These are phyloP conservation scores for Penicillium decumbens DNA, from an alignment of 2,329 filamentous ascomycete species.

Conservation along the genomic window DNA sequence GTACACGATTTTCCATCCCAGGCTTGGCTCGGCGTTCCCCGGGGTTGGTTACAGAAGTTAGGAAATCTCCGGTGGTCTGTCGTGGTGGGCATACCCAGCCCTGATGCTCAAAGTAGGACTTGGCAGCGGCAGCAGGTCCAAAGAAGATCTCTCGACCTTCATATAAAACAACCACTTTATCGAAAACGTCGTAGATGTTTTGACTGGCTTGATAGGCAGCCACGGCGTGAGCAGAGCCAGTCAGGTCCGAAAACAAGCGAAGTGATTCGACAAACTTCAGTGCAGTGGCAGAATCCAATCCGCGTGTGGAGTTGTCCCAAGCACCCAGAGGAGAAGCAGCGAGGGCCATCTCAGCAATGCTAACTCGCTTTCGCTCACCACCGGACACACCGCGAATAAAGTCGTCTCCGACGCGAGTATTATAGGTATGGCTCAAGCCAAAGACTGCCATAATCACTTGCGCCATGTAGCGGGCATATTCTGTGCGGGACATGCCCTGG, in stretches of 20 bases:
- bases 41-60: slow-evolving; percentile 63
- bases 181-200: slow-evolving; percentile 52
- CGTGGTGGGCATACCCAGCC: slow-evolving; percentile 61
- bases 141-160: slow-evolving; percentile 72
- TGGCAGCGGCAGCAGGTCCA: slow-evolving; percentile 56
- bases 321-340: slow-evolving; percentile 41
- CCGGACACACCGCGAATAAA: slow-evolving; percentile 57
- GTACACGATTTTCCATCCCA: slow-evolving; percentile 58
- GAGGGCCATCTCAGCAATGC: slow-evolving; percentile 52
- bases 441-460: slow-evolving; percentile 44
- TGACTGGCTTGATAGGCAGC: slow-evolving; percentile 50
- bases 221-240: slow-evolving; percentile 44
- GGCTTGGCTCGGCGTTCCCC: slow-evolving; percentile 51
- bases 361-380: slow-evolving; percentile 57
- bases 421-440: slow-evolving; percentile 46
- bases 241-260: slow-evolving; percentile 43
- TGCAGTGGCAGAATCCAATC: slow-evolving; percentile 49
- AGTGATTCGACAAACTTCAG: slow-evolving; percentile 51
- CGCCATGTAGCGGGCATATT: slow-evolving; percentile 39
- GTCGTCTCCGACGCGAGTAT: slow-evolving; percentile 48
- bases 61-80: slow-evolving; percentile 64
- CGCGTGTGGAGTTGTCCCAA: slow-evolving; percentile 45
- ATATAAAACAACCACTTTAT: slow-evolving; percentile 66
- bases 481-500: slow-evolving; percentile 28
- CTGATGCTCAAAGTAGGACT: slow-evolving; percentile 60